phyloP scores from a whole-genome alignment of 208 protist genomes.

The Phytomonas sp. region DNA sequence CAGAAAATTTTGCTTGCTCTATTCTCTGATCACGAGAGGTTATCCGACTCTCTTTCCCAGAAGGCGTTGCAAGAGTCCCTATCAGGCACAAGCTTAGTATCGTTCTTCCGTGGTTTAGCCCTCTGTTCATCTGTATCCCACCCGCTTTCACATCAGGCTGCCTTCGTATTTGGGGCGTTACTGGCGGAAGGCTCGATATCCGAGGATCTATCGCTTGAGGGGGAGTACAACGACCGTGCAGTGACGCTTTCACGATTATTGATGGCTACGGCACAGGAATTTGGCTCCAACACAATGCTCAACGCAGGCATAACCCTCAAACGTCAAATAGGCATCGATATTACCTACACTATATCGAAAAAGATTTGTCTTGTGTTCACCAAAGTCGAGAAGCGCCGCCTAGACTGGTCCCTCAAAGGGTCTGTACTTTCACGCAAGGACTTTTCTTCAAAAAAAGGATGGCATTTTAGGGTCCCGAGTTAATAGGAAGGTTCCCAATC shows the following conservation, averaged over 20 bases:
- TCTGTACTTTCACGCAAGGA: neutral
- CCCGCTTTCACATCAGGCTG: slow-evolving; percentile 24
- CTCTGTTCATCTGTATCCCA: slow-evolving; percentile 16
- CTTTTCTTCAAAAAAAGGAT: slow-evolving; percentile 8
- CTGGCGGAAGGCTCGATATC: slow-evolving; percentile 19
- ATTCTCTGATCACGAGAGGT: slow-evolving; percentile 22
- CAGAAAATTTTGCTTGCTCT: slow-evolving; percentile 13
- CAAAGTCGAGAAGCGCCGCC: slow-evolving; percentile 8
- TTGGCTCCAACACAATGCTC: slow-evolving; percentile 22
- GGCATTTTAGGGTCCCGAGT: neutral
- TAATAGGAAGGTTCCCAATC: neutral
- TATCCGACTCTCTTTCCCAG: slow-evolving; percentile 9
- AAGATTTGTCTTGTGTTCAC: slow-evolving; percentile 11
- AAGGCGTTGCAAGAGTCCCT: neutral
- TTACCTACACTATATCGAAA: slow-evolving; percentile 13
- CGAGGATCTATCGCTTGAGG: slow-evolving; percentile 20
- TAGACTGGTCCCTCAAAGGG: slow-evolving; percentile 27
- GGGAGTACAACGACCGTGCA: slow-evolving; percentile 20
- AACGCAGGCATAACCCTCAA: slow-evolving; percentile 12
- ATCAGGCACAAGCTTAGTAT: slow-evolving; percentile 12
- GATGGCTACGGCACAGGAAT: slow-evolving; percentile 18
- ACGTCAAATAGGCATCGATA: slow-evolving; percentile 7
- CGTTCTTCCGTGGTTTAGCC: slow-evolving; percentile 30
- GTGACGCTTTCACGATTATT: slow-evolving; percentile 10
- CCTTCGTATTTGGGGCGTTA: slow-evolving; percentile 29